phyloP scores from a whole-genome alignment of 306 rosid genomes.

The Macrotyloma uniflorum region DNA sequence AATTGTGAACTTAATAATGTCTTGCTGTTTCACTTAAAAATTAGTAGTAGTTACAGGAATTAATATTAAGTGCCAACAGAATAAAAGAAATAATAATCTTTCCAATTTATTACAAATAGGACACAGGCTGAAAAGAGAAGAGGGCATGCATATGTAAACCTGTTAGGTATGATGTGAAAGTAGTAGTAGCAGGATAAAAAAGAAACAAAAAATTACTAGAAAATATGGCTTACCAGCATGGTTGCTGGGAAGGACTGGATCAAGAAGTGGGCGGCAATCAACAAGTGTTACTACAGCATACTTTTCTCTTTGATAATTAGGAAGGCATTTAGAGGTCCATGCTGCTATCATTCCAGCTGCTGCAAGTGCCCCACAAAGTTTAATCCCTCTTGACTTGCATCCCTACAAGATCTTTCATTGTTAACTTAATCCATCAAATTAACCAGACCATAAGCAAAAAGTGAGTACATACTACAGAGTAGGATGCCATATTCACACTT shows the following conservation, averaged over 20 bases:
- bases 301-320: slow-evolving; percentile 66
- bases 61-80: not conserved
- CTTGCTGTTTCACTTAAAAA: not conserved
- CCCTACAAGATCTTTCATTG: slow-evolving; percentile 52
- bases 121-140: not conserved
- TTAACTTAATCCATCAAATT: not conserved
- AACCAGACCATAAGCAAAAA: slow-evolving; percentile 16
- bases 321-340: slow-evolving; percentile 58
- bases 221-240: slow-evolving; percentile 62
- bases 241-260: slow-evolving; percentile 65
- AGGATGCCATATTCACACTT: slow-evolving; percentile 25
- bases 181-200: not conserved
- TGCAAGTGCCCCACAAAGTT: slow-evolving; percentile 72
- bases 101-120: not conserved
- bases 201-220: not conserved
- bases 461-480: not conserved
- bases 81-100: not conserved
- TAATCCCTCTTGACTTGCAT: slow-evolving; percentile 80
- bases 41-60: not conserved
- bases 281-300: slow-evolving; percentile 79
- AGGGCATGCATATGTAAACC: not conserved
- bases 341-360: slow-evolving; percentile 84
- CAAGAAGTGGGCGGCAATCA: slow-evolving; percentile 83
- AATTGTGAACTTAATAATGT: not conserved
- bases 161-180: not conserved